Conservation (phyloP, 2,329 filamentous ascomycete genomes). For the Diatrype stigma region DNA sequence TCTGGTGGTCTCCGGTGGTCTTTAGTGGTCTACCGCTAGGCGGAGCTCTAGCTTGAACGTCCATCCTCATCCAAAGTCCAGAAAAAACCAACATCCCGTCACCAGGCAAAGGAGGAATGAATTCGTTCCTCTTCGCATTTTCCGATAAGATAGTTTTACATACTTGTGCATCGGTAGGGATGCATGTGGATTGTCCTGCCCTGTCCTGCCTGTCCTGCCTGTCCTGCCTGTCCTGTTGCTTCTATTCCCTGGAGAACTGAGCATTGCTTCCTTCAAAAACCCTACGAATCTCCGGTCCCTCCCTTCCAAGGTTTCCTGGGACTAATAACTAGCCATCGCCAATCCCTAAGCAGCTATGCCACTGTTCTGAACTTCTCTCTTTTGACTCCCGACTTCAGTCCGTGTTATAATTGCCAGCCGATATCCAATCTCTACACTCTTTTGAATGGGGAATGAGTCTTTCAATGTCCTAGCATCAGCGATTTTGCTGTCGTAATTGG, state of each 20-base stretch:
- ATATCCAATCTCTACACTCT: neutral
- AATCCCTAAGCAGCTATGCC: neutral
- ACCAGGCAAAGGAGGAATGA: neutral
- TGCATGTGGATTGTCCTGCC: no score
- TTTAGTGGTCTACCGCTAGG: neutral
- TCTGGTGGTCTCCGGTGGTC: no score
- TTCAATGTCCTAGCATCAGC: constrained; percentile 1
- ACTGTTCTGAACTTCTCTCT: neutral
- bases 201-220: no score
- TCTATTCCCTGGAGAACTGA: no score
- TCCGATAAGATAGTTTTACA: no score
- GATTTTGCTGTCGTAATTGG: constrained; percentile 2
- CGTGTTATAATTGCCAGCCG: neutral
- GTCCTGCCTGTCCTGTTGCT: no score
- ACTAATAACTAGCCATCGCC: no score
- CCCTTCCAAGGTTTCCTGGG: neutral
- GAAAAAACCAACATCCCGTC: neutral
- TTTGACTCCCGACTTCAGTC: no score
- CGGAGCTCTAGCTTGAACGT: neutral
- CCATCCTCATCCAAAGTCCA: neutral
- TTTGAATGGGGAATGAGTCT: constrained; percentile 1
- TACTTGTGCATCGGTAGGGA: no score
- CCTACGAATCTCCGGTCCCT: no score
- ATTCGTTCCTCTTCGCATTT: neutral
- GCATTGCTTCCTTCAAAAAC: no score